phyloP scores from a whole-genome alignment of 306 rosid species.

The apple (Malus domestica) region ASM211411v1 NC_041803.1:14527001-14527500 shows the following conservation, averaged over 20 bases:
- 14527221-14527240: no score
- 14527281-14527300: background rate
- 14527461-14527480: no score
- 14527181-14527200: no score
- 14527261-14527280: no score
- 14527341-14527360: background rate
- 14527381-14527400: background rate
- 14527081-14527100: background rate
- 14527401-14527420: background rate
- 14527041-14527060: background rate
- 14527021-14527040: conserved; percentile 9
- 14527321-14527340: background rate
- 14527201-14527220: no score
- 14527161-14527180: no score
- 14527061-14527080: background rate
- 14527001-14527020: conserved; percentile 36
- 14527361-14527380: background rate
- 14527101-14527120: no score
- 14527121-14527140: no score
- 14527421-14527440: background rate
- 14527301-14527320: background rate
- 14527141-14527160: no score
- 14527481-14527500: no score
- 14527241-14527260: no score
- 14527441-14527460: background rate